A percentile compares a stretch with the other conserved stretches of the same genome.
Evolutionary conservation across 306 rosid species (phyloP).

Genomic region (Quercus parvula): DNA sequence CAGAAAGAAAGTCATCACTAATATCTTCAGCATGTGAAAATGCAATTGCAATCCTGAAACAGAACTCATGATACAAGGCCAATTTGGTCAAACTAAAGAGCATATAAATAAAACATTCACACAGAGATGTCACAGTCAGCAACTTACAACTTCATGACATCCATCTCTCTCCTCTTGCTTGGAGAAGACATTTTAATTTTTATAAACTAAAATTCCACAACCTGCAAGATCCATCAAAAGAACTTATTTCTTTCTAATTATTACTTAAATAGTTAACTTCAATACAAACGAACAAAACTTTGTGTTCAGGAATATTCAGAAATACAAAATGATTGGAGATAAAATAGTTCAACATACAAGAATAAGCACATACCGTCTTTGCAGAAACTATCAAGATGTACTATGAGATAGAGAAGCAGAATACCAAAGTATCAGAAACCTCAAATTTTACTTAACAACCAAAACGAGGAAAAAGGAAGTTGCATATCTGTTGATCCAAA

Average conservation of each 20-base stretch:
- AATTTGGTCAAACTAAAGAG: not conserved
- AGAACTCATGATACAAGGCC: conserved; percentile 1
- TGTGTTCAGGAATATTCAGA: not conserved
- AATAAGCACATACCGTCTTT: conserved; percentile 6
- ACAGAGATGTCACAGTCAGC: not conserved
- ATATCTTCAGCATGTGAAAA: conserved; percentile 9
- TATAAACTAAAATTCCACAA: conserved; percentile 33
- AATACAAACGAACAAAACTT: not conserved
- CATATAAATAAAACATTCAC: not conserved
- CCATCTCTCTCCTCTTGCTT: conserved; percentile 99
- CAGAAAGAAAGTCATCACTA: not conserved
- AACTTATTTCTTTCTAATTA: conserved; percentile 7
- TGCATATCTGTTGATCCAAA: not conserved
- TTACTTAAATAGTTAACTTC: not conserved
- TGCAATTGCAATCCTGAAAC: not conserved
- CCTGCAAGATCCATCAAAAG: conserved; percentile 34
- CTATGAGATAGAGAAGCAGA: conserved; percentile 1
- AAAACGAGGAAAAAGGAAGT: conserved; percentile 17
- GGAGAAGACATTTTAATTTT: conserved; percentile 85
- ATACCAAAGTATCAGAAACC: conserved; percentile 12
- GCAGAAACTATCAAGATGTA: conserved; percentile 3
- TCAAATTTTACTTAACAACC: conserved; percentile 5
- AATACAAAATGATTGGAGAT: not conserved
- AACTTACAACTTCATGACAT: conserved; percentile 97
- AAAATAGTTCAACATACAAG: conserved; percentile 5